A percentile compares a stretch with the other conserved stretches of the same genome.
Conservation (phyloP, 2,329 filamentous ascomycete genomes). For the Cladosporium sp. region DNA sequence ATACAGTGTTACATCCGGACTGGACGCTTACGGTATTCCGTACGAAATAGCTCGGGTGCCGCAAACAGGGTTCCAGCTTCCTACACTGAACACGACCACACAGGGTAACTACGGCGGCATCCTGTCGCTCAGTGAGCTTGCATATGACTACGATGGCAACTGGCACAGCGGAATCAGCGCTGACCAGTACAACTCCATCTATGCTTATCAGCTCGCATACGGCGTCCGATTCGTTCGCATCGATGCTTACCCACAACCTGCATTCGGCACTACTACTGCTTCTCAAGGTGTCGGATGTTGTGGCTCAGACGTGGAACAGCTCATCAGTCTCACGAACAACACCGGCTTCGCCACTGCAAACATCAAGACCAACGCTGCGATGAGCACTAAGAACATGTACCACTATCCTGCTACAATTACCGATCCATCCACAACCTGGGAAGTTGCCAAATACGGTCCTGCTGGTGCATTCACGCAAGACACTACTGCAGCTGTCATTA, state of each 20-base stretch:
- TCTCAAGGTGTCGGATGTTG: conserved; percentile 45
- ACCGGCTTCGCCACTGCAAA: conserved; percentile 53
- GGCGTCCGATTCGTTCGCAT: conserved; percentile 58
- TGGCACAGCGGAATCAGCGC: conserved; percentile 53
- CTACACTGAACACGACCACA: conserved; percentile 46
- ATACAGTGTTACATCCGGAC: conserved; percentile 48
- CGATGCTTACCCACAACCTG: conserved; percentile 52
- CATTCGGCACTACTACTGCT: conserved; percentile 42
- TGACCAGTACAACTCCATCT: conserved; percentile 54
- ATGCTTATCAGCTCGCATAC: conserved; percentile 55
- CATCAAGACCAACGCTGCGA: conserved; percentile 46
- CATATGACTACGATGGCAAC: conserved; percentile 46
- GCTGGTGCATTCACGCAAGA: conserved; percentile 33
- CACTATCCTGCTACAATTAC: conserved; percentile 59
- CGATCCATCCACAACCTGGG: conserved; percentile 49
- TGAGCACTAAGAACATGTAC: conserved; percentile 50
- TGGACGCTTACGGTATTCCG: conserved; percentile 59
- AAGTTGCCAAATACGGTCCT: conserved; percentile 51
- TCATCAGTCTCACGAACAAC: conserved; percentile 51
- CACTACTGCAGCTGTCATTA: conserved; percentile 56
- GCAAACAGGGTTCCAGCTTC: conserved; percentile 48
- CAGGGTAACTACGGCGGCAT: conserved; percentile 59
- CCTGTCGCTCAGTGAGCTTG: conserved; percentile 52
- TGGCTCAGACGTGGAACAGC: conserved; percentile 46
- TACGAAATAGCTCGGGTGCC: conserved; percentile 55